These are phyloP conservation scores for Cyclostephanos invisitatus DNA, from an alignment of 108 stramenopile species.

Conservation along the genomic window DNA sequence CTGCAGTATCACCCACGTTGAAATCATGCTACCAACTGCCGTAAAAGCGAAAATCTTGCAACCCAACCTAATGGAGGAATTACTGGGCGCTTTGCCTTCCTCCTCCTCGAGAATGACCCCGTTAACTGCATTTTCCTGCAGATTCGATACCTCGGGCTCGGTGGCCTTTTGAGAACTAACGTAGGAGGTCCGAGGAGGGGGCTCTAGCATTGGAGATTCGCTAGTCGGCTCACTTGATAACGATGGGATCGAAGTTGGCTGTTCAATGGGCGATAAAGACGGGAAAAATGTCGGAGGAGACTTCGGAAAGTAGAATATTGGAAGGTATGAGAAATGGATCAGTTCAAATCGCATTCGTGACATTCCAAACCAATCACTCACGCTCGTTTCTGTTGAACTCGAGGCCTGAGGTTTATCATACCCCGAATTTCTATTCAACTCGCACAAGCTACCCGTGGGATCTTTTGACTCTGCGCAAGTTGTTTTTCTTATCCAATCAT, in stretches of 20 bases:
- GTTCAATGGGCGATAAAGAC: background rate
- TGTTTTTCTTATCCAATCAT: conserved; percentile 2
- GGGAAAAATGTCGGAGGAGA: background rate
- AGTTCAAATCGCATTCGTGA: background rate
- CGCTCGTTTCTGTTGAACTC: background rate
- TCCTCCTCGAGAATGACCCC: background rate
- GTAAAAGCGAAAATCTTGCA: background rate
- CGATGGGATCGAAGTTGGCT: background rate
- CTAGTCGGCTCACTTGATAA: background rate
- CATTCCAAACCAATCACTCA: background rate
- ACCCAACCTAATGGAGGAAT: background rate
- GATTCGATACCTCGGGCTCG: no score
- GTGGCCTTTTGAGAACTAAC: background rate
- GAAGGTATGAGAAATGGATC: background rate
- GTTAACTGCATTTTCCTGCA: background rate
- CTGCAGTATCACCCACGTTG: background rate
- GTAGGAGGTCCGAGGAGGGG: background rate
- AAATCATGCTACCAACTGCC: background rate
- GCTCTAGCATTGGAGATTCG: background rate
- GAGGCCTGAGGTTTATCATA: background rate
- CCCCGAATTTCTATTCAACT: background rate
- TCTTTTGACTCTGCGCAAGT: conserved; percentile 1
- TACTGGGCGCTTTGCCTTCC: background rate
- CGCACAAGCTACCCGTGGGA: conserved; percentile 8
- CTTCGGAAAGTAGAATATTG: background rate